Percentiles rank a stretch among this genome's conserved stretches.
These are phyloP conservation scores for Fragaria ananassa DNA, from an alignment of 306 rosid species.

Conservation along the genomic window DNA sequence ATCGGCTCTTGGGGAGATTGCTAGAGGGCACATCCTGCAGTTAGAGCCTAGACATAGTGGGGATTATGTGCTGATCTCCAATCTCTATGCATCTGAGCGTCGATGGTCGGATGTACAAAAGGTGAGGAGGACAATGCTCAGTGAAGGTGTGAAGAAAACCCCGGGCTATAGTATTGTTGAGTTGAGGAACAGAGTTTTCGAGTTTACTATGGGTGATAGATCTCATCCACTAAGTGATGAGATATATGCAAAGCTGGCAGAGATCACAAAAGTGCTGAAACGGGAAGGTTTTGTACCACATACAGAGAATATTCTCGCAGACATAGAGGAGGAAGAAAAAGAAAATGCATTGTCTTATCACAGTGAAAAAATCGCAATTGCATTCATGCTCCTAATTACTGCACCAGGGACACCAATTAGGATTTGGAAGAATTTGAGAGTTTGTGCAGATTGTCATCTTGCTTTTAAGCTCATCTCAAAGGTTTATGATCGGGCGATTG, in stretches of 20 bases:
- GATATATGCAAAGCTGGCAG: slow-evolving; percentile 31
- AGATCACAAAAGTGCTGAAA: slow-evolving; percentile 32
- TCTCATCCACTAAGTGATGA: slow-evolving; percentile 33
- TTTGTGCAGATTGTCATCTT: slow-evolving; percentile 42
- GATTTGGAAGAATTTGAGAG: slow-evolving; percentile 41
- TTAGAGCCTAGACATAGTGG: slow-evolving; percentile 40
- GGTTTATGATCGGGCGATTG: slow-evolving; percentile 35
- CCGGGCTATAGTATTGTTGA: slow-evolving; percentile 47
- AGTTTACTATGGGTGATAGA: slow-evolving; percentile 32
- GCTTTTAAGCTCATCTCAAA: slow-evolving; percentile 40
- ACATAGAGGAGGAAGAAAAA: slow-evolving; percentile 51
- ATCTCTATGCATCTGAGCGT: slow-evolving; percentile 42
- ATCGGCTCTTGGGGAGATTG: slow-evolving; percentile 32
- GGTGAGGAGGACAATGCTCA: slow-evolving; percentile 33
- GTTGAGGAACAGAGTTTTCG: slow-evolving; percentile 32
- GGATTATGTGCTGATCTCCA: slow-evolving; percentile 43
- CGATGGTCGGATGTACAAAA: slow-evolving; percentile 46
- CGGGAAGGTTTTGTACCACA: slow-evolving; percentile 39
- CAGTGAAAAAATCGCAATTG: slow-evolving; percentile 44
- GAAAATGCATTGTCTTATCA: slow-evolving; percentile 39
- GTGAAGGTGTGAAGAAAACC: slow-evolving; percentile 39
- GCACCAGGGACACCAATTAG: slow-evolving; percentile 29
- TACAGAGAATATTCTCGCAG: slow-evolving; percentile 36
- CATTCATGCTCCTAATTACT: slow-evolving; percentile 35
- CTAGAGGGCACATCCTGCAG: slow-evolving; percentile 28